Evolutionary conservation across 768 basidiomycete species (phyloP), one percentile per base, ranked within the genome.

Genomic region (Termitomyces titanicus): DNA sequence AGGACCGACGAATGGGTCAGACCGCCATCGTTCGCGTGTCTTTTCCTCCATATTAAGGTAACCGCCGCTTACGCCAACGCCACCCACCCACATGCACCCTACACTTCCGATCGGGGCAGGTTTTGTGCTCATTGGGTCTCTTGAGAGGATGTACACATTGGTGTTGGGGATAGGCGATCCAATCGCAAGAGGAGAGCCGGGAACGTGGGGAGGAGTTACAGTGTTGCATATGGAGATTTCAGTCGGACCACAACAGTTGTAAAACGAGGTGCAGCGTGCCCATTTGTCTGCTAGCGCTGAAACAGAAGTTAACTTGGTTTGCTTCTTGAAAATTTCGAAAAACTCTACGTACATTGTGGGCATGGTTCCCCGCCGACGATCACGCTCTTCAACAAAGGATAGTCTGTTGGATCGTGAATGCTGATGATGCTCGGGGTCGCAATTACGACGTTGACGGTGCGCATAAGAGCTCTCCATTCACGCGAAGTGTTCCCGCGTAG

Each of bases 11-110:
- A 83, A 84, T 5, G 79, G 80, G 64, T 86, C 84, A 10, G 59
- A 61, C 39, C 62, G 64, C 61, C 81, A 84, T 27, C 79, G 65
- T 63, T 84, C 81, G 49, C 69, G 68, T 8, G 78, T 83, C 64
- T 79, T 82, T 25, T 80, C 79, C 0, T 80, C 79, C 24, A 82
- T 70, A 59, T 80, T 81, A 42, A 83, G 65, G 58, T 85, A 85
- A 2, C 82, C 82, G 38, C 76, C 70, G 17, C 77, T 76, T 33
- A 84, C 77, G 22, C 83, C 80, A n/a, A 70, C 73, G 40, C 84
- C 84, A 38, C 82, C 83, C n/a, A 79, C 84, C 82, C 82, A 84
- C 81, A 84, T 84, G 51, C 72, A 63, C 39, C 74, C 74, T 45
- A 69, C 64, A 12, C 67, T 58, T n/a, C 74, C 74, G 24, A 76